Conservation (phyloP, 129 eudicot genomes). For the Artemisia argyi region DNA sequence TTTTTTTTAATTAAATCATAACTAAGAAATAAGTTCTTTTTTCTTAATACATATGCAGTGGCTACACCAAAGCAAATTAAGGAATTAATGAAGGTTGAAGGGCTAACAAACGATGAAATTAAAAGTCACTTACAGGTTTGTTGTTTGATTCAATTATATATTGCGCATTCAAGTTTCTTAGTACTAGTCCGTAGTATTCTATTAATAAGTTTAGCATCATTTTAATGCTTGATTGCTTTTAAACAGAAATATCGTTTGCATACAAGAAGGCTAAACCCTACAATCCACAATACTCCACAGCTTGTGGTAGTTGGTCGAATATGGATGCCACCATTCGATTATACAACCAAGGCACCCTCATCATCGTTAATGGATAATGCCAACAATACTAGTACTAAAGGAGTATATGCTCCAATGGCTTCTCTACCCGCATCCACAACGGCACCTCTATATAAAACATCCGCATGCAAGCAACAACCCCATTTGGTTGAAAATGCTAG, state of each 20-base stretch:
- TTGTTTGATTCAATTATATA: background rate
- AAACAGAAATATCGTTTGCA: constrained; percentile 84
- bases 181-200: background rate
- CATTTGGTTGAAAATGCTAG: constrained; percentile 30
- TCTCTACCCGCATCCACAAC: constrained; percentile 39
- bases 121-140: constrained; percentile 98
- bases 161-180: background rate
- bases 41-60: constrained; percentile 40
- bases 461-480: constrained; percentile 16
- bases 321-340: constrained; percentile 86
- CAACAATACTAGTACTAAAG: constrained; percentile 30
- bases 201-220: background rate
- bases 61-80: constrained; percentile 98
- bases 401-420: constrained; percentile 59
- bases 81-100: constrained; percentile 96
- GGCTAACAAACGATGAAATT: constrained; percentile 93
- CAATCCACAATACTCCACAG: constrained; percentile 52
- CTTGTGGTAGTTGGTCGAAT: constrained; percentile 90
- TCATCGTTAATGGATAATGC: constrained; percentile 29
- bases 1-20: too few relatives aligned
- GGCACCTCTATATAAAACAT: constrained; percentile 32
- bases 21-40: too few relatives aligned
- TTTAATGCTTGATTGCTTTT: background rate
- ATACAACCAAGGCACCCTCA: constrained; percentile 28
- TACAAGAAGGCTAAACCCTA: constrained; percentile 69